Conservation (phyloP, 352 stramenopile genomes). For the Phytophthora macrochlamydospora region DNA sequence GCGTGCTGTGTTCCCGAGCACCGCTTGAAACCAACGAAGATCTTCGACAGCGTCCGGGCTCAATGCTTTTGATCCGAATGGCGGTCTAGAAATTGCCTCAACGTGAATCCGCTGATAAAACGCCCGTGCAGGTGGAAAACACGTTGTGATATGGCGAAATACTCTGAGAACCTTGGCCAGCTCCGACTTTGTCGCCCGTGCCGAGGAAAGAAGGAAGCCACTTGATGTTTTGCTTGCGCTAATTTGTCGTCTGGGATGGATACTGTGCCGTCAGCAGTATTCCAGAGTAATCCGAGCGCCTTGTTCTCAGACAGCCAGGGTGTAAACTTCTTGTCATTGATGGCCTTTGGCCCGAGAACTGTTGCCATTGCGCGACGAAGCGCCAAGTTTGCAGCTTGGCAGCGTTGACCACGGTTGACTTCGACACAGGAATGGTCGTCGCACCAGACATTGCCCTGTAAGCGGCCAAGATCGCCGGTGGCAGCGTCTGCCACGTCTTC, state of each 20-base stretch:
- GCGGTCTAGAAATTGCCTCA: neutral
- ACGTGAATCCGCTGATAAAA: neutral
- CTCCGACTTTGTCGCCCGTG: neutral
- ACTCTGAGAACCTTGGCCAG: slow-evolving; percentile 2
- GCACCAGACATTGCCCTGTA: slow-evolving; percentile 24
- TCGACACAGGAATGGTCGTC: slow-evolving; percentile 24
- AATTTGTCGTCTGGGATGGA: slow-evolving; percentile 6
- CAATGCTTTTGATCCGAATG: no score
- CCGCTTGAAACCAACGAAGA: slow-evolving; percentile 1
- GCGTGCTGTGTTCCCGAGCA: neutral
- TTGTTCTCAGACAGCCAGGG: neutral
- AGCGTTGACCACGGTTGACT: slow-evolving; percentile 10
- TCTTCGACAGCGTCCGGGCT: neutral
- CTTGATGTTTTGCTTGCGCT: neutral
- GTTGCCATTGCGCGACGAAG: slow-evolving; percentile 6
- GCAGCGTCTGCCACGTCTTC: neutral
- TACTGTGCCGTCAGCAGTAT: neutral
- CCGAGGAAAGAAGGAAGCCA: neutral
- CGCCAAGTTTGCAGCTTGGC: neutral
- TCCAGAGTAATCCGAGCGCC: slow-evolving; percentile 1
- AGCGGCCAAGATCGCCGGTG: neutral
- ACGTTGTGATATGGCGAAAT: slow-evolving; percentile 2
- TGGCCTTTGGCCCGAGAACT: slow-evolving; percentile 4
- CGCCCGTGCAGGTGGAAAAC: neutral
- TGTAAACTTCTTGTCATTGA: slow-evolving; percentile 23